Percentiles rank a stretch among this genome's conserved stretches.
phyloP scores from a whole-genome alignment of 2,329 filamentous ascomycete genomes.

The Neofusicoccum sp. region DNA sequence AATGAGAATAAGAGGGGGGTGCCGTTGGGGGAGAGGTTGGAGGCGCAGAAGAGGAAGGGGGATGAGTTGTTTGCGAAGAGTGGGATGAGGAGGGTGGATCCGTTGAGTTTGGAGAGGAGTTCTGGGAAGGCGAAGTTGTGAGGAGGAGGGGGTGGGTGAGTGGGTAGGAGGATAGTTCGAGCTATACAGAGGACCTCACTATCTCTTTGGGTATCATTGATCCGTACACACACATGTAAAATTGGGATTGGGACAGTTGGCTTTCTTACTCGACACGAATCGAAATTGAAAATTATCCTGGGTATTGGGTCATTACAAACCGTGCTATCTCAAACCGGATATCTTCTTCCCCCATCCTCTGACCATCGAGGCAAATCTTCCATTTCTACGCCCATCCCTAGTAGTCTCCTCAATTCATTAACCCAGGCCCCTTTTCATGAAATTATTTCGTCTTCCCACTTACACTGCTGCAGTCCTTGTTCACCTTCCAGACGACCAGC shows the following conservation, averaged over 20 bases:
- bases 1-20: constrained; percentile 75
- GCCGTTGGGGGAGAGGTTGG: constrained; percentile 63
- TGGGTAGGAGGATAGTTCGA: too few species aligned
- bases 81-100: constrained; percentile 30
- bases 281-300: too few species aligned
- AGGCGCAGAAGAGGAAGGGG: constrained; percentile 66
- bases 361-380: too few species aligned
- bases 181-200: too few species aligned
- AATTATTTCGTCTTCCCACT: background rate
- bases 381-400: background rate
- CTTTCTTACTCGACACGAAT: too few species aligned
- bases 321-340: too few species aligned
- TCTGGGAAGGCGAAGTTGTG: constrained; percentile 20
- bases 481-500: constrained; percentile 48
- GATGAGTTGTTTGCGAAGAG: constrained; percentile 67
- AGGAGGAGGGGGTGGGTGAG: background rate
- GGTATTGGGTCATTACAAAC: too few species aligned
- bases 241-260: too few species aligned
- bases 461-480: constrained; percentile 36
- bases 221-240: too few species aligned
- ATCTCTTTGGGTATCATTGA: too few species aligned
- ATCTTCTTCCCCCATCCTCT: too few species aligned
- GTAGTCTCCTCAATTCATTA: background rate
- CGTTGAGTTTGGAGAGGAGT: constrained; percentile 11
- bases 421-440: background rate